Base-by-base conservation (phyloP, 768 basidiomycete genomes). In the Suillus discolor region DNA sequence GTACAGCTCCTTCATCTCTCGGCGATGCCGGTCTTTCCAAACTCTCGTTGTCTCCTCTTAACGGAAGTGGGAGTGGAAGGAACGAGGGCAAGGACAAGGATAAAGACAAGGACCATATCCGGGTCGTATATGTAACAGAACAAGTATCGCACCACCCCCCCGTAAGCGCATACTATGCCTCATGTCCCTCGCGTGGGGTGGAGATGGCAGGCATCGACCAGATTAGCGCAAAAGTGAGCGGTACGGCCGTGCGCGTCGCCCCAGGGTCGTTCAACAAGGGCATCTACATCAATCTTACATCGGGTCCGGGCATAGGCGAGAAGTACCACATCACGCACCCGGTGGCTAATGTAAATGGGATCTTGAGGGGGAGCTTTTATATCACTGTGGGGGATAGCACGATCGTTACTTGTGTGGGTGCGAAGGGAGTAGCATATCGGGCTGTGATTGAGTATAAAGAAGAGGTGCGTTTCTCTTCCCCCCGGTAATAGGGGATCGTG, bases 131-230 rank as follows among this genome's bases (percentile, higher is more conserved):
- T 76, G 78, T 96, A 57, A 97, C 95, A 16, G 96, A 97, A 76
- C 96, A 97, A 77, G 89, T 98, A 57, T 97, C 93, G 2, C 97
- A 99, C 78, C 97, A 99, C 72, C 97, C 97, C 0, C 97, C 97
- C 3, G 87, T 98, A 38, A 97, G 94, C 1, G 89, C 92, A 1
- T 97, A 89, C 73, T 89, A 88, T 68, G 93, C 91, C 8, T 67
- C 80, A 5, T 96, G 93, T 75, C 94, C 96, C 0, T 79, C 86
- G 49, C 86, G 88, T 31, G 85, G 86, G 38, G 73, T 96, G 49
- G 89, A 92, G 68, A 82, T 92, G 74, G 79, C 78, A 20, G 97
- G 96, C 5, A 82, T 95, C 65, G 97, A 99, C 79, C 97, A 99
- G 79, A 96, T 99, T 69, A 84, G 89, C 1, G 97, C 96, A 18